Conservation (phyloP, 306 rosid genomes). For the Spatholobus suberectus region DNA sequence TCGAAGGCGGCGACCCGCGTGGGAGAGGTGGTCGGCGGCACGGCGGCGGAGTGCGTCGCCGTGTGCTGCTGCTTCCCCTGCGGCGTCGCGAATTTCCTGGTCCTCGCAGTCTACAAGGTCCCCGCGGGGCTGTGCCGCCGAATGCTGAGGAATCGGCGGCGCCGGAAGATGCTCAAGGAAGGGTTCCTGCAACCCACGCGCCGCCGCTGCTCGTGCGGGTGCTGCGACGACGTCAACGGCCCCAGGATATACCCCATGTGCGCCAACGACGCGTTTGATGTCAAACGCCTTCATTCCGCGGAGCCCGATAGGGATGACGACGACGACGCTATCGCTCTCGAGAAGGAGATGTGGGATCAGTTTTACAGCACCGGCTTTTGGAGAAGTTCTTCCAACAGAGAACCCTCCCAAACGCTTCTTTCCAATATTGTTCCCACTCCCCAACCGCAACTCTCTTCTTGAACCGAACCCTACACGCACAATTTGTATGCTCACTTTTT, state of each 20-base stretch:
- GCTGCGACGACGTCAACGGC: slow-evolving; percentile 53
- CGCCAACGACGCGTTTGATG: slow-evolving; percentile 27
- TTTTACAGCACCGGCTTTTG: slow-evolving; percentile 82
- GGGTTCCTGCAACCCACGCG: slow-evolving; percentile 41
- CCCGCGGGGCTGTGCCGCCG: slow-evolving; percentile 79
- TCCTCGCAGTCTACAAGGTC: slow-evolving; percentile 73
- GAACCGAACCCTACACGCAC: background rate
- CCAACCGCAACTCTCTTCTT: background rate
- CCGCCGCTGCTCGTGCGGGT: slow-evolving; percentile 35
- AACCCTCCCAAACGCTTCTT: slow-evolving; percentile 10
- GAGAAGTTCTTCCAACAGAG: slow-evolving; percentile 86
- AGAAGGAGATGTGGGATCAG: slow-evolving; percentile 94
- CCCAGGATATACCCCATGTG: slow-evolving; percentile 45
- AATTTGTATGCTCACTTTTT: background rate
- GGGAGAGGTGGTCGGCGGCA: slow-evolving; percentile 77
- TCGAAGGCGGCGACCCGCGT: slow-evolving; percentile 4
- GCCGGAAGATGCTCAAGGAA: slow-evolving; percentile 41
- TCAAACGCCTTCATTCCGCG: slow-evolving; percentile 17
- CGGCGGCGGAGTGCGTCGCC: slow-evolving; percentile 89
- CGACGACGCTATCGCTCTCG: slow-evolving; percentile 51
- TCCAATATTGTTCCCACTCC: background rate
- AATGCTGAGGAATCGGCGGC: slow-evolving; percentile 45
- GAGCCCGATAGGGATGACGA: slow-evolving; percentile 68
- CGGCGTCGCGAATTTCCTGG: slow-evolving; percentile 51
- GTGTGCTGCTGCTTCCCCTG: slow-evolving; percentile 88